A percentile compares a stretch with the other conserved stretches of the same genome.
These are phyloP conservation scores for Closterium sp. DNA, from an alignment of 139 green algal species.

Conservation along the genomic window DNA sequence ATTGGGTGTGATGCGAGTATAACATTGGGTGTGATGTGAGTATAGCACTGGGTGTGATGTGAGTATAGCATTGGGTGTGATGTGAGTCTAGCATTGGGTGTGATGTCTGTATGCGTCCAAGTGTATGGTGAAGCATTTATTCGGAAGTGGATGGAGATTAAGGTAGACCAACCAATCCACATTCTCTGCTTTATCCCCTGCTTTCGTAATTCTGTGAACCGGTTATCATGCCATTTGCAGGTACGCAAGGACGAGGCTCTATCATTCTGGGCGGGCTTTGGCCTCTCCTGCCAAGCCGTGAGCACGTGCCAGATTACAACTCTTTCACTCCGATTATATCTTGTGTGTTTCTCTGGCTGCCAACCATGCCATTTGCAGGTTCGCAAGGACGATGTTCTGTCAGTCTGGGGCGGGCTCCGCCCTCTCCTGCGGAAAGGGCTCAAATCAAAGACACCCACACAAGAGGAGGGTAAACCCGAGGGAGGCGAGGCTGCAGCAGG, in stretches of 20 bases:
- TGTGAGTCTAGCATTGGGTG: too few species aligned
- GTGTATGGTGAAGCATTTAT: too few species aligned
- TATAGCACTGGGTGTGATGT: too few species aligned
- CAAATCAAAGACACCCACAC: not conserved
- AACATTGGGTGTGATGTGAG: too few species aligned
- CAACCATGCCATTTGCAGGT: slow-evolving; percentile 42
- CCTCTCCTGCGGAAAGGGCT: slow-evolving; percentile 62
- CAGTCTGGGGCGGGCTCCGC: slow-evolving; percentile 88
- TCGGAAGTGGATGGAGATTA: too few species aligned
- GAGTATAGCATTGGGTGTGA: too few species aligned
- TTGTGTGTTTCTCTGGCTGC: too few species aligned
- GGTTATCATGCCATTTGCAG: not conserved
- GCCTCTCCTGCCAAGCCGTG: not conserved
- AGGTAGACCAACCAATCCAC: too few species aligned
- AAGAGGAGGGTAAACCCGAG: not conserved
- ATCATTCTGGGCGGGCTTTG: too few species aligned
- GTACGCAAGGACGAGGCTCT: too few species aligned
- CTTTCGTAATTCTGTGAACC: not conserved
- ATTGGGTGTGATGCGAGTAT: too few species aligned
- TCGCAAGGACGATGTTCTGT: slow-evolving; percentile 81
- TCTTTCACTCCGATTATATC: not conserved
- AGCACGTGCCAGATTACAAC: not conserved
- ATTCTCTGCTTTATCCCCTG: too few species aligned
- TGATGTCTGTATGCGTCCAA: not conserved
- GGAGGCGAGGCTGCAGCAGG: not conserved